Percentiles rank a stretch among this genome's conserved stretches.
Conservation (phyloP, 495 filamentous ascomycete species). For the Podospora pseudopauciseta region DNA sequence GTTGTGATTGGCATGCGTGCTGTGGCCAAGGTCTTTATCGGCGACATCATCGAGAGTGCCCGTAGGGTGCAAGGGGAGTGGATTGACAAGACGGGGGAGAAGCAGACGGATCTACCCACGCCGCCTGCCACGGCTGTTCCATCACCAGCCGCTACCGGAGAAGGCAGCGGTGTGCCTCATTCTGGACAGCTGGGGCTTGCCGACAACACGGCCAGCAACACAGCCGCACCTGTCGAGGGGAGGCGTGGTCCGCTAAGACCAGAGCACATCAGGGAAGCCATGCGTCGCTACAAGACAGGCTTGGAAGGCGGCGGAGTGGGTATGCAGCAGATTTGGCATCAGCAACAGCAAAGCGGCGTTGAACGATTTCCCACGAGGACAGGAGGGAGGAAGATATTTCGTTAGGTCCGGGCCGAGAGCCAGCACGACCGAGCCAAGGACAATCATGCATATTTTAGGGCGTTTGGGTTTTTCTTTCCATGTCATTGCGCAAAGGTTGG, state of each 20-base stretch:
- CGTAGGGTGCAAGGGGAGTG: conserved; percentile 76
- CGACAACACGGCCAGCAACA: conserved; percentile 15
- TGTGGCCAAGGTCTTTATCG: conserved; percentile 79
- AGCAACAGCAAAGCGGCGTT: conserved; percentile 55
- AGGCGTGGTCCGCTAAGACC: conserved; percentile 68
- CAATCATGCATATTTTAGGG: not conserved
- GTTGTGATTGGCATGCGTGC: conserved; percentile 77
- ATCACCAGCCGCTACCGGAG: conserved; percentile 6
- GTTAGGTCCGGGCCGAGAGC: conserved; percentile 30
- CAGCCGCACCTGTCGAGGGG: conserved; percentile 27
- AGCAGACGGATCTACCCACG: conserved; percentile 42
- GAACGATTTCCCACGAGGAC: conserved; percentile 60
- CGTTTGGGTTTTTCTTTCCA: not conserved
- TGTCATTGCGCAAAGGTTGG: not conserved
- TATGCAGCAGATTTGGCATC: conserved; percentile 65
- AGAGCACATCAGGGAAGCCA: conserved; percentile 76
- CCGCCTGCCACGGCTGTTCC: conserved; percentile 25
- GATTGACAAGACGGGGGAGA: conserved; percentile 54
- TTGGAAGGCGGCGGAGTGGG: conserved; percentile 70
- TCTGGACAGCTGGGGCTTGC: not conserved
- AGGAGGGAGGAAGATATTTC: conserved; percentile 62
- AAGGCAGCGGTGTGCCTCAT: not conserved
- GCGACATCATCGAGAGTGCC: conserved; percentile 77
- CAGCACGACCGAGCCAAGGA: not conserved
- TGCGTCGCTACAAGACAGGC: conserved; percentile 66